phyloP scores from a whole-genome alignment of 768 basidiomycete genomes.

The Rhodotorula diobovata region DNA sequence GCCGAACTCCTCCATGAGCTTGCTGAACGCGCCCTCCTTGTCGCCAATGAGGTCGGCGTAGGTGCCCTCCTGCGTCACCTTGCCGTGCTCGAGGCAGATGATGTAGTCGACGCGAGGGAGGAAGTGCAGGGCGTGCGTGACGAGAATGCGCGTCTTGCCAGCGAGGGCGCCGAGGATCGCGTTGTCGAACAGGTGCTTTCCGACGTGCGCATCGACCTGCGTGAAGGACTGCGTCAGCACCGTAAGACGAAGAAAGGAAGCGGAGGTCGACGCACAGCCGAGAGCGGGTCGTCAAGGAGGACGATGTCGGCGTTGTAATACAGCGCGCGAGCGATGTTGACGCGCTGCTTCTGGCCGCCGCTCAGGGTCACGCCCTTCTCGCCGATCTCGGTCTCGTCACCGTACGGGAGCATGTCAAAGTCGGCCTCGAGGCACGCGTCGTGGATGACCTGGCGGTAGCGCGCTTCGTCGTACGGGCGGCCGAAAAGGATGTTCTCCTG shows the following conservation, averaged over 20 bases:
- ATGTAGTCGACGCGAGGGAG: slow-evolving; percentile 79
- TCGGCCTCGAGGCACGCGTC: slow-evolving; percentile 37
- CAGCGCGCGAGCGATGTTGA: slow-evolving; percentile 80
- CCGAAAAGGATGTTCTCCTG: slow-evolving; percentile 88
- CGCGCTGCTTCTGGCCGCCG: slow-evolving; percentile 59
- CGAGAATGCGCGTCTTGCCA: slow-evolving; percentile 76
- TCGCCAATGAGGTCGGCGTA: slow-evolving; percentile 66
- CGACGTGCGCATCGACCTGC: slow-evolving; percentile 79
- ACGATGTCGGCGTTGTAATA: slow-evolving; percentile 78
- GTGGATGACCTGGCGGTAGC: slow-evolving; percentile 41
- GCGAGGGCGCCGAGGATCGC: slow-evolving; percentile 63
- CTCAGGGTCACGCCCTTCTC: slow-evolving; percentile 55
- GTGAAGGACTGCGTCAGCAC: neutral
- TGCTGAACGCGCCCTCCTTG: slow-evolving; percentile 62
- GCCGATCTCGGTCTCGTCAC: slow-evolving; percentile 55
- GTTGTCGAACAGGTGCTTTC: slow-evolving; percentile 77
- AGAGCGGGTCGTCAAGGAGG: slow-evolving; percentile 62
- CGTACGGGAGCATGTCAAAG: slow-evolving; percentile 35
- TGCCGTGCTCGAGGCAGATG: slow-evolving; percentile 69
- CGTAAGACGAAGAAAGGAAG: no score
- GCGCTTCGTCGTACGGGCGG: slow-evolving; percentile 69
- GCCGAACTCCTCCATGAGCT: slow-evolving; percentile 64
- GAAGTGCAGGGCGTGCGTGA: slow-evolving; percentile 90
- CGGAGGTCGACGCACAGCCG: slow-evolving; percentile 48
- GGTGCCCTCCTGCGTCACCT: slow-evolving; percentile 73